Base-by-base conservation (phyloP, 805 yeast species). In the Lipomyces mesembrius region DNA sequence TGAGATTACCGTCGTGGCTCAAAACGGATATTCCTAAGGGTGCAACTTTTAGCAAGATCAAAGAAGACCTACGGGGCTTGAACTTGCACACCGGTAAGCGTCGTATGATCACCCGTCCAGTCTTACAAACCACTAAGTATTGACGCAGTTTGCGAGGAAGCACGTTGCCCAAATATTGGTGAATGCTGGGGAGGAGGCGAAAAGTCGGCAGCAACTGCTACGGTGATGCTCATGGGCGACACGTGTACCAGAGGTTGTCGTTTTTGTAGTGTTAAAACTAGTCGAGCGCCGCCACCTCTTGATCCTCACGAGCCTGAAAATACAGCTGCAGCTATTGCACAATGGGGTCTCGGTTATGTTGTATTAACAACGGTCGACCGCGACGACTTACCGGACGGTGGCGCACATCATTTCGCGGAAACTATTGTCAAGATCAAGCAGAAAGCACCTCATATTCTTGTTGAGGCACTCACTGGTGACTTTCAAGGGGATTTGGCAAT, bases 231-330 rank as follows among this genome's bases (percentile, higher is more conserved):
- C 66, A 84, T 95, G 85, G 99, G 99, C 69, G 99, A 95, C 75
- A 95, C 99, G 0, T 95, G 99, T 80, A 95, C 99, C 0, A 85
- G 99, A 80, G 99, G 99, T n/a, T 95, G 99, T 77, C 84, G 99
- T 70, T 95, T 95, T 80, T 95, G 99, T 78, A 91, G 97, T 0
- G 99, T 95, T 58, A 95, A 95, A 78, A 95, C 99, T 0, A 88
- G 88, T 77, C 84, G 99, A 75, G 80, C 80, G 0, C 99, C 99
- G 0, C 87, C 88, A 0, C 87, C 92, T 9, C 89, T 96, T 7
- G 99, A 95, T 80, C 97, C 98, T 25, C 87, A 84, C 83, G 99
- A 95, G 78, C 99, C 99, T 0, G 97, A 91, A 76, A 92, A 95
- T 75, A 96, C 99, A 0, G 98, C 98, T 0, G 97, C 91, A 74